Evolutionary conservation across 2,329 filamentous ascomycete species (phyloP).

Genomic region (Lecanoromycetidae sp.): DNA sequence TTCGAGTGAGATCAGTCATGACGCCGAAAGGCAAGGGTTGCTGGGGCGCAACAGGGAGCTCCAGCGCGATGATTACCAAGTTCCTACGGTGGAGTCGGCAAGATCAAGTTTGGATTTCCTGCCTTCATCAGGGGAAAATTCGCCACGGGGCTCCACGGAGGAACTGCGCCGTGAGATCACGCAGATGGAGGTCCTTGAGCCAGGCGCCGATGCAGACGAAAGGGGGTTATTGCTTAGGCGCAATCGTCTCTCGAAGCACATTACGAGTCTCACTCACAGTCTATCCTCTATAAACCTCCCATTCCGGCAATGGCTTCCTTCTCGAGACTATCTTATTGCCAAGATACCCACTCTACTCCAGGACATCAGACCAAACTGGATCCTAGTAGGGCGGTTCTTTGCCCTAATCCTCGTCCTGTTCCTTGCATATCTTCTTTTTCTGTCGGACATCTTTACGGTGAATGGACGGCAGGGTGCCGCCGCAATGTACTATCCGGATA

Average conservation of each 20-base stretch:
- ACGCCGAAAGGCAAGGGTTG: conserved; percentile 67
- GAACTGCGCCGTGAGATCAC: conserved; percentile 71
- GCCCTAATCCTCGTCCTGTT: conserved; percentile 64
- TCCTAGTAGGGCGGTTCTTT: conserved; percentile 60
- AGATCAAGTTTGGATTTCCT: conserved; percentile 48
- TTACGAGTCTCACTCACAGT: conserved; percentile 44
- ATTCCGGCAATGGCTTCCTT: conserved; percentile 35
- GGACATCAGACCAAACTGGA: conserved; percentile 38
- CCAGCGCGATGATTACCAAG: conserved; percentile 48
- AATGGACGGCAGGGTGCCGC: conserved; percentile 51
- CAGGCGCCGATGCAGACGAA: conserved; percentile 26
- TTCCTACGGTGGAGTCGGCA: conserved; percentile 72
- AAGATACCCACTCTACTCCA: conserved; percentile 26
- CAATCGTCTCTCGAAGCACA: conserved; percentile 33
- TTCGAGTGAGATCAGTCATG: conserved; percentile 51
- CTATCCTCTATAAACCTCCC: conserved; percentile 46
- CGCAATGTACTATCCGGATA: conserved; percentile 72
- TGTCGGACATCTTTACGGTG: conserved; percentile 67
- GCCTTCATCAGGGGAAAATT: conserved; percentile 43
- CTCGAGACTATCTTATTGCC: conserved; percentile 27
- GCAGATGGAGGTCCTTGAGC: conserved; percentile 77
- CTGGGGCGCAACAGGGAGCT: conserved; percentile 43
- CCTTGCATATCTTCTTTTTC: conserved; percentile 73
- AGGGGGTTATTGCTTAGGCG: conserved; percentile 15
- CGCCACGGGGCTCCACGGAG: conserved; percentile 43